These are phyloP conservation scores for Talaromyces sp. DNA, from an alignment of 2,329 filamentous ascomycete genomes.

Conservation along the genomic window DNA sequence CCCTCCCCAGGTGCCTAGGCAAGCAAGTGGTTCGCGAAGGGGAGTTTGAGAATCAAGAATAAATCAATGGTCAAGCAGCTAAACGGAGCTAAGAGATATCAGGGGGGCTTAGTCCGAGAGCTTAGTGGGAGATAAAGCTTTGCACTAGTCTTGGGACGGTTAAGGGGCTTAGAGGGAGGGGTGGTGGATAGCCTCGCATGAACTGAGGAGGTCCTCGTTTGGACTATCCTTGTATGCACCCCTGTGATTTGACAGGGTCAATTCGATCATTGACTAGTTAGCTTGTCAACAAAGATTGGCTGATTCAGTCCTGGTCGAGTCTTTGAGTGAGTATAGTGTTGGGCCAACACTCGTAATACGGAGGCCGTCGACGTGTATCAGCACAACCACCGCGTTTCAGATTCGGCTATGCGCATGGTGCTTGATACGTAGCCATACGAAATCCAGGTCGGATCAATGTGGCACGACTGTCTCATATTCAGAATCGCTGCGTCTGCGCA, in stretches of 20 bases:
- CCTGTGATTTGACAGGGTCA: conserved; percentile 2
- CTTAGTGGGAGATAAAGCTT: conserved; percentile 9
- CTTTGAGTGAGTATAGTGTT: not conserved
- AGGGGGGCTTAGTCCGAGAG: not conserved
- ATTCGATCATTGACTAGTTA: not conserved
- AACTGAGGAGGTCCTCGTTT: conserved; percentile 1
- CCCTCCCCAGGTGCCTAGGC: not conserved
- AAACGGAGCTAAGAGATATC: not conserved
- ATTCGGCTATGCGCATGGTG: not conserved
- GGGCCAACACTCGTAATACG: not conserved
- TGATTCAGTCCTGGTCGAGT: not conserved
- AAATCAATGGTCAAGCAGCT: not conserved
- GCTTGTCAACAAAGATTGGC: not conserved
- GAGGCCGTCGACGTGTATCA: conserved; percentile 2
- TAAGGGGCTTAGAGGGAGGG: not conserved
- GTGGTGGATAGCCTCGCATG: conserved; percentile 1
- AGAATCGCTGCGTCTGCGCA: not conserved
- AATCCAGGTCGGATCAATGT: not conserved
- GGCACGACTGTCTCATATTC: conserved; percentile 4
- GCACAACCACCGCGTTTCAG: not conserved
- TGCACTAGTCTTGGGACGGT: conserved; percentile 6
- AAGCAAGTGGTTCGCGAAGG: conserved; percentile 9
- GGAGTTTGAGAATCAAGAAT: not conserved
- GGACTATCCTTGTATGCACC: not conserved
- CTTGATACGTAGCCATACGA: conserved; percentile 5